These are phyloP conservation scores for Moricandia moricandioides DNA, from an alignment of 345 rosid species.

Conservation along the genomic window DNA sequence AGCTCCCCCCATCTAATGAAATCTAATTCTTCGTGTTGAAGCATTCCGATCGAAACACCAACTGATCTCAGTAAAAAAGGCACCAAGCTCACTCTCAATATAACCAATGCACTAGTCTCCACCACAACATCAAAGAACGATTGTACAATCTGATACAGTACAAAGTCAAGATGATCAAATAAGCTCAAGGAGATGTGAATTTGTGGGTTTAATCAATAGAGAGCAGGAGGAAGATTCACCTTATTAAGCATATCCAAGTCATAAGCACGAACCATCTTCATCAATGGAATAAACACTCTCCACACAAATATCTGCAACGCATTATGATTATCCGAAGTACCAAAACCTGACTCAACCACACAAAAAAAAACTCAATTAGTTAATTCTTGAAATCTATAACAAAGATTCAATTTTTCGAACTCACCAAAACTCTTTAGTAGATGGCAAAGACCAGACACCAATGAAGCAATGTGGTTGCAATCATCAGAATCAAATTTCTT, in stretches of 20 bases:
- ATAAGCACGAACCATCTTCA: conserved; percentile 57
- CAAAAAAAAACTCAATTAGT: background rate
- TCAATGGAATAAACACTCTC: conserved; percentile 66
- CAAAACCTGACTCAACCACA: conserved; percentile 31
- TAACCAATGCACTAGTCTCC: conserved; percentile 53
- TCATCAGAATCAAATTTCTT: conserved; percentile 43
- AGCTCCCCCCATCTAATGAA: conserved; percentile 41
- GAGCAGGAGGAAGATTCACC: conserved; percentile 42
- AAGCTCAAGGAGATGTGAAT: conserved; percentile 7
- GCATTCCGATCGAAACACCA: conserved; percentile 50
- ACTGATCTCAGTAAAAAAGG: conserved; percentile 69
- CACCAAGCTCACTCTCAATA: conserved; percentile 61
- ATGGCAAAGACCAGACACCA: conserved; percentile 75
- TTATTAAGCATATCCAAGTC: conserved; percentile 68
- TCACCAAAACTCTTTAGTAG: conserved; percentile 62
- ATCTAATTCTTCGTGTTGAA: conserved; percentile 48
- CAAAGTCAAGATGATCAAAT: conserved; percentile 24
- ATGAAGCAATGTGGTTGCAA: conserved; percentile 43
- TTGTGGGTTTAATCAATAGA: background rate
- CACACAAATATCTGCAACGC: conserved; percentile 55
- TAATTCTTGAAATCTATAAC: background rate
- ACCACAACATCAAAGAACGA: conserved; percentile 61
- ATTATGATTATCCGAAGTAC: conserved; percentile 42
- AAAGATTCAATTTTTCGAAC: conserved; percentile 13
- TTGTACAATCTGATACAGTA: conserved; percentile 57